Conservation (phyloP, 441 rosid species). For the Jatropha podagrica region DNA sequence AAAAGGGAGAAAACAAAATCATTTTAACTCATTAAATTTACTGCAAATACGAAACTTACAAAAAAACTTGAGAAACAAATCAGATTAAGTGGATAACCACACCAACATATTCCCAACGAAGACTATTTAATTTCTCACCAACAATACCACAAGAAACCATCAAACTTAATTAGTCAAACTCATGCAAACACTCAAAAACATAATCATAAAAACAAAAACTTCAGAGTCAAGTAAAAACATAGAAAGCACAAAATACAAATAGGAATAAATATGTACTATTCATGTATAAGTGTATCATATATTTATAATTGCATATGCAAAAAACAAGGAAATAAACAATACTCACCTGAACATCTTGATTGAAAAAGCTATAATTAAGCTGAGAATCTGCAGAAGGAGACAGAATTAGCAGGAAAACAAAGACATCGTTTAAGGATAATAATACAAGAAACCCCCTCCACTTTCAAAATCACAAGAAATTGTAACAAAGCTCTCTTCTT, state of each 20-base stretch:
- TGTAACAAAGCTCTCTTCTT: conserved; percentile 5
- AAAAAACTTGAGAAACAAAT: conserved; percentile 12
- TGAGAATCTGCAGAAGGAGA: conserved; percentile 20
- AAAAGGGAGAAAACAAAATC: neutral
- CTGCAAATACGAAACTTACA: conserved; percentile 13
- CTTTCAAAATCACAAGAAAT: conserved; percentile 1
- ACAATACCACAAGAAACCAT: conserved; percentile 6
- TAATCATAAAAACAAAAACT: conserved; percentile 3
- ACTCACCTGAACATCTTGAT: conserved; percentile 29
- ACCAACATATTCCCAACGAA: conserved; percentile 18
- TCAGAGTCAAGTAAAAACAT: neutral
- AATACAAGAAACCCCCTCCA: conserved; percentile 6
- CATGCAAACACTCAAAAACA: conserved; percentile 13
- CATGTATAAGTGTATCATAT: neutral
- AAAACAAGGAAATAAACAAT: neutral
- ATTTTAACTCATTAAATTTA: neutral
- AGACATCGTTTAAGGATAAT: conserved; percentile 12
- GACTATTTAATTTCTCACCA: conserved; percentile 12
- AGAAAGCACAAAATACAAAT: neutral
- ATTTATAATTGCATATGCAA: neutral
- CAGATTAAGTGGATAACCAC: conserved; percentile 21
- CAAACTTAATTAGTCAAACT: conserved; percentile 24
- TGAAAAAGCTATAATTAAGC: conserved; percentile 9
- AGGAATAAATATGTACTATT: neutral
- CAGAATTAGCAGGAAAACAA: conserved; percentile 25